Evolutionary conservation across 2,329 filamentous ascomycete species (phyloP).

Genomic region (Aciculosporium take): DNA sequence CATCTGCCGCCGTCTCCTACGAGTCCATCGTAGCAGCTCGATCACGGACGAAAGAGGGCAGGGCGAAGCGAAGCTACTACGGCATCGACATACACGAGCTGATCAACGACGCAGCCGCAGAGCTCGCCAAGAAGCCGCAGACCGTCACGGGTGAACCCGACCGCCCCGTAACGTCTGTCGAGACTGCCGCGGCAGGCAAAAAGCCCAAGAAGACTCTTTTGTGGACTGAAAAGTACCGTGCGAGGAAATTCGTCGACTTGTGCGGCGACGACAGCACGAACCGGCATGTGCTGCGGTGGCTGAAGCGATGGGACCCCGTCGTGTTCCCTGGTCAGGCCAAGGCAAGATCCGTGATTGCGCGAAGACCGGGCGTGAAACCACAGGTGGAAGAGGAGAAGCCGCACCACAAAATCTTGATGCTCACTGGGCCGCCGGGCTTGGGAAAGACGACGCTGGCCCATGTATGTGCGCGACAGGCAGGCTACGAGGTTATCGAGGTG

Average conservation of each 20-base stretch:
- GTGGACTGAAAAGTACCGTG: conserved; percentile 97
- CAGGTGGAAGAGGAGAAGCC: conserved; percentile 53
- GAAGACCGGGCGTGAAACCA: conserved; percentile 28
- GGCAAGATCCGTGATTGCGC: conserved; percentile 32
- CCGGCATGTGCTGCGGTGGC: conserved; percentile 75
- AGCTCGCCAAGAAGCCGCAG: conserved; percentile 29
- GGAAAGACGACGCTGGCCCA: conserved; percentile 95
- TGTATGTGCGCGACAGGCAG: conserved; percentile 87
- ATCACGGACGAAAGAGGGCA: conserved; percentile 50
- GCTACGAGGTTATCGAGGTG: conserved; percentile 93
- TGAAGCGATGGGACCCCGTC: conserved; percentile 85
- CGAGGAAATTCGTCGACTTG: conserved; percentile 79
- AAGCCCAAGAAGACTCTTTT: conserved; percentile 43
- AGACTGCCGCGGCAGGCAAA: conserved; percentile 19
- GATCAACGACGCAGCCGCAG: conserved; percentile 54
- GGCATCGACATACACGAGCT: conserved; percentile 83
- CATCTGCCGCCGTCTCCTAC: conserved; percentile 36
- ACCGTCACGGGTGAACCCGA: conserved; percentile 14
- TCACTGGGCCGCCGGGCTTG: conserved; percentile 83
- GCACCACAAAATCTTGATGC: conserved; percentile 75
- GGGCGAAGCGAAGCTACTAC: conserved; percentile 67
- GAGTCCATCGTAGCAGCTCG: conserved; percentile 54
- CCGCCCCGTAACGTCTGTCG: conserved; percentile 28
- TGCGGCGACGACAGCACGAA: conserved; percentile 93
- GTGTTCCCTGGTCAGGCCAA: conserved; percentile 71